These are phyloP conservation scores for Fraxinus greggii DNA, from an alignment of 305 asterid genomes.

Conservation along the genomic window DNA sequence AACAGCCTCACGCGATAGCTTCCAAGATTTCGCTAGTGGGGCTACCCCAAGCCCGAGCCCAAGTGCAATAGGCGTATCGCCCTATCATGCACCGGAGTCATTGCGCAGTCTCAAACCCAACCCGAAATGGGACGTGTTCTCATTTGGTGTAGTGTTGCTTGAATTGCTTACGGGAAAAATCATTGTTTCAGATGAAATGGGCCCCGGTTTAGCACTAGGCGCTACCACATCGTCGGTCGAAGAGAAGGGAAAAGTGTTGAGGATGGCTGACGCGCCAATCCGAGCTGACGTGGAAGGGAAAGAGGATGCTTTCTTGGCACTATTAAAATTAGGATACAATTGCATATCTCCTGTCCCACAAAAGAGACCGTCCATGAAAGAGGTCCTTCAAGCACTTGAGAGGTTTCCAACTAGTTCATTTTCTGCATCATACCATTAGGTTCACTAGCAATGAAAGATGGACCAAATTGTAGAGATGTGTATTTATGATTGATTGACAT, in stretches of 20 bases:
- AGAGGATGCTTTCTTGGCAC: conserved; percentile 65
- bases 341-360: conserved; percentile 76
- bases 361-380: conserved; percentile 90
- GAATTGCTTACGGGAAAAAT: conserved; percentile 77
- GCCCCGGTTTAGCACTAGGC: conserved; percentile 42
- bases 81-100: conserved; percentile 92
- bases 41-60: conserved; percentile 90
- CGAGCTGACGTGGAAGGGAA: conserved; percentile 78
- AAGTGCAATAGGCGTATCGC: conserved; percentile 62
- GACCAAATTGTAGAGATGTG: conserved; percentile 37
- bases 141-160: conserved; percentile 72
- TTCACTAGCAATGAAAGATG: conserved; percentile 34
- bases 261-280: conserved; percentile 77
- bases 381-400: conserved; percentile 76
- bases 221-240: conserved; percentile 40
- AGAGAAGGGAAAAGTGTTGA: conserved; percentile 52
- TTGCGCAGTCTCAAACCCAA: conserved; percentile 83
- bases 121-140: conserved; percentile 86
- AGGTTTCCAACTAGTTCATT: conserved; percentile 50
- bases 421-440: conserved; percentile 43
- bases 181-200: conserved; percentile 58
- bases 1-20: conserved; percentile 76
- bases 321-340: conserved; percentile 64
- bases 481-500: conserved; percentile 45
- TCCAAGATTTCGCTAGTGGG: conserved; percentile 59